Conservation (phyloP, 306 rosid genomes). For the Vicia sativa region DNA sequence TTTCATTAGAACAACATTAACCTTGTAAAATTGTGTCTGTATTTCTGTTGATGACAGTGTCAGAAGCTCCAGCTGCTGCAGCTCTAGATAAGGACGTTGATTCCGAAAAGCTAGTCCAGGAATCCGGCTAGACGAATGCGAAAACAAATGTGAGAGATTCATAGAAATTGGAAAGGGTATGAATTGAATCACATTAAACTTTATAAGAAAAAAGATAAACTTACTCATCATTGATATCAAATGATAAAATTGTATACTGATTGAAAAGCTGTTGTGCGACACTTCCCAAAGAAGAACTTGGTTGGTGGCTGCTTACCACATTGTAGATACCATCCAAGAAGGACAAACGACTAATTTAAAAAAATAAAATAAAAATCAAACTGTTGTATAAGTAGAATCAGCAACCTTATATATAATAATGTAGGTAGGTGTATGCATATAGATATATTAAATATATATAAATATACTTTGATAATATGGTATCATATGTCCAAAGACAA, state of each 20-base stretch:
- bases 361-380: not conserved
- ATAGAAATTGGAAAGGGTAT: constrained; percentile 3
- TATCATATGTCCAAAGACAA: constrained; percentile 67
- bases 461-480: constrained; percentile 62
- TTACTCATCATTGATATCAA: constrained; percentile 65
- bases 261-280: constrained; percentile 57
- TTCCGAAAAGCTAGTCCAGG: constrained; percentile 75
- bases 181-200: not conserved
- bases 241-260: constrained; percentile 46
- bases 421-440: not conserved
- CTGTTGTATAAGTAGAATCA: not conserved
- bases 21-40: constrained; percentile 69
- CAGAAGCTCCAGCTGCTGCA: constrained; percentile 63
- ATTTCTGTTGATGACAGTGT: constrained; percentile 50
- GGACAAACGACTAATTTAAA: constrained; percentile 51
- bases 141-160: constrained; percentile 2
- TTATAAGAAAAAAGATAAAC: constrained; percentile 11
- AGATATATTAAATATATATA: not conserved
- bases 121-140: constrained; percentile 50
- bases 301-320: constrained; percentile 45
- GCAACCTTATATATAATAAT: constrained; percentile 1
- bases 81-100: constrained; percentile 51
- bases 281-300: constrained; percentile 63
- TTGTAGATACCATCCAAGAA: constrained; percentile 71
- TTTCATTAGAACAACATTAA: constrained; percentile 34